A percentile compares a stretch with the other conserved stretches of the same genome.
Evolutionary conservation across 805 yeast genomes (phyloP).

Genomic region (Candida incommunis): DNA sequence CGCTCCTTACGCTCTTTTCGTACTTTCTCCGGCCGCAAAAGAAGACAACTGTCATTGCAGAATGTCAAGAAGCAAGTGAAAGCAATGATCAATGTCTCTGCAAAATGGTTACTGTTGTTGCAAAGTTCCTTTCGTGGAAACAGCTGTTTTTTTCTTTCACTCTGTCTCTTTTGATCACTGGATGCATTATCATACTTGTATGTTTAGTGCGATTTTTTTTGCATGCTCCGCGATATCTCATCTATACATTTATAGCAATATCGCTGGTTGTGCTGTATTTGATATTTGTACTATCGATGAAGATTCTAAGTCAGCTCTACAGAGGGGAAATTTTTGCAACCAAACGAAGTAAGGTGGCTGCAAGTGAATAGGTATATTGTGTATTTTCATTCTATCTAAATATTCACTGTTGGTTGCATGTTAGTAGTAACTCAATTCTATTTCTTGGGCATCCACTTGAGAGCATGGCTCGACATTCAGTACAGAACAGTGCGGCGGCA

Average conservation of each 20-base stretch:
- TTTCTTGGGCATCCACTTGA: too few relatives aligned
- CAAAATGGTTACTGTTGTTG: background rate
- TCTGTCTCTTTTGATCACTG: background rate
- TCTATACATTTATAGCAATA: background rate
- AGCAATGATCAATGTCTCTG: background rate
- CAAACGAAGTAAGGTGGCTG: too few relatives aligned
- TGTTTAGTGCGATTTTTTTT: background rate
- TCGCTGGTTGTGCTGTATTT: background rate
- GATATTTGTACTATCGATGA: background rate
- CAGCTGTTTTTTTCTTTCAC: background rate
- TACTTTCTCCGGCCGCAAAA: background rate
- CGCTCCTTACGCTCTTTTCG: background rate
- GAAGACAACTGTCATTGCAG: background rate
- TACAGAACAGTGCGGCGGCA: too few relatives aligned
- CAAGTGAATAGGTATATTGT: too few relatives aligned
- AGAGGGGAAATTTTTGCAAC: background rate
- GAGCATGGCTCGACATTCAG: too few relatives aligned
- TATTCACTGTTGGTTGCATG: too few relatives aligned
- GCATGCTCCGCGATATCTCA: background rate
- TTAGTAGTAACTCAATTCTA: too few relatives aligned
- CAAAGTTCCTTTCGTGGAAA: background rate
- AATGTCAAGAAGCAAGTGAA: background rate
- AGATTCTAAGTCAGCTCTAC: background rate
- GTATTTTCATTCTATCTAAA: too few relatives aligned
- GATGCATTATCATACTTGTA: background rate